Conservation (phyloP, 2,329 filamentous ascomycete genomes). For the Diplodia intermedia region DNA sequence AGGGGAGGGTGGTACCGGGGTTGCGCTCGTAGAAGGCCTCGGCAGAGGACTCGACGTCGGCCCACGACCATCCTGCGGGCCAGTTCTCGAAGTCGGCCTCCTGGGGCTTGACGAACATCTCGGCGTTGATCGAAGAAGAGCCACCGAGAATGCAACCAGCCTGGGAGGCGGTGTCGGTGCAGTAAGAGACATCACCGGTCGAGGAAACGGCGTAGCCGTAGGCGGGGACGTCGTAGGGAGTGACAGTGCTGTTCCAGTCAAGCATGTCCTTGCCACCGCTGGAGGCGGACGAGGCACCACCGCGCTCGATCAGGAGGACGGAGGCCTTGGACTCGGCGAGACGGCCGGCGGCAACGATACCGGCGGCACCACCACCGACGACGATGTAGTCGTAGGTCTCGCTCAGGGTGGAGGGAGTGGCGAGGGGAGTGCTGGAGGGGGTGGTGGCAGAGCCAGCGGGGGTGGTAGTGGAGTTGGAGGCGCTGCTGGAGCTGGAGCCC, state of each 20-base stretch:
- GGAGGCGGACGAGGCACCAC: slow-evolving; percentile 45
- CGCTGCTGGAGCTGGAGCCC: slow-evolving; percentile 37
- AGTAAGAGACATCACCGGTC: slow-evolving; percentile 41
- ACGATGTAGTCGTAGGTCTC: slow-evolving; percentile 52
- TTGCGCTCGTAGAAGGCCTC: slow-evolving; percentile 37
- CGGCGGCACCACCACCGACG: slow-evolving; percentile 49
- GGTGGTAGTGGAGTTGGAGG: slow-evolving; percentile 37
- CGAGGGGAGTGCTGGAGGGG: slow-evolving; percentile 21
- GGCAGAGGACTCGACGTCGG: slow-evolving; percentile 36
- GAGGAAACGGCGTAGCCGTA: slow-evolving; percentile 42
- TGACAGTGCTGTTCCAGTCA: slow-evolving; percentile 47
- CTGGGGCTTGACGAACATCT: slow-evolving; percentile 46
- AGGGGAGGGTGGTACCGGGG: slow-evolving; percentile 37
- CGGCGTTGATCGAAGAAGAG: slow-evolving; percentile 46
- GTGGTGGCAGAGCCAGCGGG: slow-evolving; percentile 24
- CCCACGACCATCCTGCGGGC: slow-evolving; percentile 38
- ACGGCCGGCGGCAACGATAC: slow-evolving; percentile 47
- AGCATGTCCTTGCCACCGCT: slow-evolving; percentile 43
- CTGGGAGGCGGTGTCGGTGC: slow-evolving; percentile 46
- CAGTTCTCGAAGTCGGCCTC: slow-evolving; percentile 43
- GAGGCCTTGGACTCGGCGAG: slow-evolving; percentile 48
- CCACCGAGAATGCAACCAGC: slow-evolving; percentile 52
- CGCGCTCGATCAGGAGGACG: slow-evolving; percentile 51
- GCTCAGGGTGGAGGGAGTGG: slow-evolving; percentile 37
- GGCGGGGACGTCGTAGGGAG: slow-evolving; percentile 49